Conservation (phyloP, 345 rosid species). For the Eucalyptus curtisii region DNA sequence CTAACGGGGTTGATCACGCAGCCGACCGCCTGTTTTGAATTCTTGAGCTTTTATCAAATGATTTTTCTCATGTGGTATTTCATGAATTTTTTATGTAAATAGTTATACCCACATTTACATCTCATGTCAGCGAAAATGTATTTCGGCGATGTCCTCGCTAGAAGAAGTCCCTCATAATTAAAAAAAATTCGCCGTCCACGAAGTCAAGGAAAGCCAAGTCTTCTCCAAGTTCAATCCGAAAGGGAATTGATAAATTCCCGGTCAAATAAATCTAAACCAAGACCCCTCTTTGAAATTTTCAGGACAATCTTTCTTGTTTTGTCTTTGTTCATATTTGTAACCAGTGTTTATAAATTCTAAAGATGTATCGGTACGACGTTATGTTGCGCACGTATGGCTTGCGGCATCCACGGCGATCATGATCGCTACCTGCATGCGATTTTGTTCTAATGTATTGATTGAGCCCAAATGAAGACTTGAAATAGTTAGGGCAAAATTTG, state of each 20-base stretch:
- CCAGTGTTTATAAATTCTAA: neutral
- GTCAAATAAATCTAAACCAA: neutral
- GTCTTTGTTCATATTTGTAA: neutral
- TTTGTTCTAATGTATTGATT: neutral
- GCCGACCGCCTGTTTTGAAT: neutral
- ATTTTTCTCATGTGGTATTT: neutral
- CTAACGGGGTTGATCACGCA: neutral
- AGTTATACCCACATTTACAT: neutral
- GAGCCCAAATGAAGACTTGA: neutral
- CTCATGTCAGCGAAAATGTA: neutral
- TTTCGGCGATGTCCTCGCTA: neutral
- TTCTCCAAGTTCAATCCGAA: neutral
- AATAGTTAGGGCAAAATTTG: neutral
- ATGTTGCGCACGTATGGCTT: fast-evolving
- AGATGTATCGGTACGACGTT: neutral
- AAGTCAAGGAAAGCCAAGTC: neutral
- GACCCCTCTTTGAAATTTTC: neutral
- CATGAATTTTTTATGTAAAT: neutral
- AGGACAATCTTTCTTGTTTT: neutral
- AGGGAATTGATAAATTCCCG: neutral
- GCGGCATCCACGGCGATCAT: fast-evolving
- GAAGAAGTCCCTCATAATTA: neutral
- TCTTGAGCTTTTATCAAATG: neutral
- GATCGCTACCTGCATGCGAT: fast-evolving
- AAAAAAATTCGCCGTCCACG: neutral